Base-by-base conservation (phyloP, 305 asterid genomes). In the Salvia sclarea region DNA sequence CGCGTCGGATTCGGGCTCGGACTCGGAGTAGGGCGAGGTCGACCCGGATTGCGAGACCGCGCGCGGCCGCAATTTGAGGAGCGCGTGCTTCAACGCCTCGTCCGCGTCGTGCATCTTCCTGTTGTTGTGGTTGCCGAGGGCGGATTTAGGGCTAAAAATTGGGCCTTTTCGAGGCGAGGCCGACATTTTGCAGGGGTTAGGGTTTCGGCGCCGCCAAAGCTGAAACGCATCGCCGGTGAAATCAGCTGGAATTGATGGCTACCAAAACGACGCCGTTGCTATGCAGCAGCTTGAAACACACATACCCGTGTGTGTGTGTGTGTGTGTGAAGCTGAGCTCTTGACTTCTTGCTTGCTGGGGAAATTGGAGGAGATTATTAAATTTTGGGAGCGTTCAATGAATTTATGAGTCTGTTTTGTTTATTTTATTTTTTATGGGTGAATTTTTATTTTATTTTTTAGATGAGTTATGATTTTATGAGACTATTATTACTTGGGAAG, bases 11-110 rank as follows among this genome's bases (percentile, higher is more conserved):
- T 83, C 85, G 52, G 80, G 76, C 74, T 90, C 95, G 30, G 90
- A 76, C 53, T 73, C 90, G 7, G 92, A 86, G 24, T 80, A 85
- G n/a, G 95, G 87, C 6, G 95, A 81, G 43, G 91, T 75, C 5
- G 91, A 84, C 70, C 78, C 85, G 25, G 89, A 85, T 16, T 64
- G 78, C 16, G 96, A 77, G 67, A 82, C 60, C 20, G 87, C 80
- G 31, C 76, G 90, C 28, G 76, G 82, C 3, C 87, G 90, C 86
- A 86, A 61, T 69, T 82, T 85, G 61, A 79, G 82, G 50, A 86
- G 71, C 1, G 77, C 84, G 58, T 81, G 80, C 73, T 79, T 86
- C 44, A 87, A 69, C 17, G 88, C 81, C 75, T 80, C 83, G 40
- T 79, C 81, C 35, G 88, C 80, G 74, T 75, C 81, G 56, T 85